Base-by-base conservation (phyloP, 129 eudicot species). In the Scalesia atractyloides region DNA sequence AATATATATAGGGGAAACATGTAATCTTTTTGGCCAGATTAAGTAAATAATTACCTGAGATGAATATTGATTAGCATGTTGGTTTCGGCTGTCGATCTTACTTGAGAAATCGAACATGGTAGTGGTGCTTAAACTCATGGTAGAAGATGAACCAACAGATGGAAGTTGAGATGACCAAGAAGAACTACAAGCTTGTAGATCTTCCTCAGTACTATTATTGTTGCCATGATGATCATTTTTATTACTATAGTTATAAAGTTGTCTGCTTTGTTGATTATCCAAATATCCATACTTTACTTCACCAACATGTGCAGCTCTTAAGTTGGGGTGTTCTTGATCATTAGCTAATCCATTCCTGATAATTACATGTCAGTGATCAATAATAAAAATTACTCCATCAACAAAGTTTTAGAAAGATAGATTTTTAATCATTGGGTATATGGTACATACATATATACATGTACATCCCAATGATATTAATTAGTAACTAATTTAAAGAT, bases 321-420 rank as follows among this genome's bases (percentile, higher is more conserved):
- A 79, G 72, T 76, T 81, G 71, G 84, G 82, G 61, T 87, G 85
- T 59, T 88, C 90, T 62, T 81, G 76, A 74, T 80, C 80, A 58
- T 63, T 57, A 48, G 85, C 59, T 77, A 84, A 58, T 73, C 94
- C 94, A 43, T 62, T 86, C 86, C 90, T 87, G 80, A 53, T 67
- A 47, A 4, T n/a, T n/a, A n/a, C 39, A 68, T 58, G 39, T 53
- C 41, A 60, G 43, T 30, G 16, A 49, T 34, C n/a, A 47, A 64
- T 22, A 66, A 65, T 44, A 5, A 34, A 30, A 24, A 7, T 41
- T 41, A 73, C 37, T 54, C 58, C 56, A 75, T 43, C 20, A 10
- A 19, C 14, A 56, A 8, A 44, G n/a, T 43, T 36, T 6, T 9
- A 59, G 0, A 46, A 47, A 39, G 18, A 47, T 24, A 11, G 24